Evolutionary conservation across 2,329 filamentous ascomycete species (phyloP).

Genomic region (Cladophialophora bantiana): DNA sequence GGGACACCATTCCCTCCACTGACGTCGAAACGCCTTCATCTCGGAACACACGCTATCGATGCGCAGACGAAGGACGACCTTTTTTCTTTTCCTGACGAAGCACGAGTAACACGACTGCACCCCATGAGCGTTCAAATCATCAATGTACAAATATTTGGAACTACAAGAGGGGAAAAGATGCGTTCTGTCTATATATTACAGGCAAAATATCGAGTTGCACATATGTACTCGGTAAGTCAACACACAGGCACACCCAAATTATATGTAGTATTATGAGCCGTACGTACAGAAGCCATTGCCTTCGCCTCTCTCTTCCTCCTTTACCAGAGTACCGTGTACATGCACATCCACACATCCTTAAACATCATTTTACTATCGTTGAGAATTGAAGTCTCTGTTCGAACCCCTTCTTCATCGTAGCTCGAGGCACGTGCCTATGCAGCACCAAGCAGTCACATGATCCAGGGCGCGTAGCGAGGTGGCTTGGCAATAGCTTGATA

Average conservation of each 20-base stretch:
- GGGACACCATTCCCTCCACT: neutral
- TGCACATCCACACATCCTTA: too few relatives aligned
- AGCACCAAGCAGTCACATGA: too few relatives aligned
- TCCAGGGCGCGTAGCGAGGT: too few relatives aligned
- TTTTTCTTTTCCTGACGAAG: neutral
- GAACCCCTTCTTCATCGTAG: too few relatives aligned
- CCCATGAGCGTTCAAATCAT: constrained; percentile 2
- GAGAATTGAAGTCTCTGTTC: too few relatives aligned
- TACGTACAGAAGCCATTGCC: too few relatives aligned
- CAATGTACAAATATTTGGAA: constrained; percentile 10
- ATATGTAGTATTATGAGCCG: too few relatives aligned
- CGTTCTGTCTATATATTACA: neutral
- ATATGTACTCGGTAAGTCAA: neutral
- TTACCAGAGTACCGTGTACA: too few relatives aligned
- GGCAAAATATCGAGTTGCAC: neutral
- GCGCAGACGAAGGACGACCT: neutral
- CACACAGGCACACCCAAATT: neutral
- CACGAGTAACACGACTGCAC: constrained; percentile 2
- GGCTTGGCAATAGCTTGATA: too few relatives aligned
- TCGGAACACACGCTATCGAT: neutral
- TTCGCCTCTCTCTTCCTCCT: too few relatives aligned
- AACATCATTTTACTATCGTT: too few relatives aligned
- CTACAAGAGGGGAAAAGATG: neutral
- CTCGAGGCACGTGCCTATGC: too few relatives aligned
- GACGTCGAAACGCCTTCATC: neutral